phyloP scores from a whole-genome alignment of 495 filamentous ascomycete species.

The Trichoderma reesei region DNA sequence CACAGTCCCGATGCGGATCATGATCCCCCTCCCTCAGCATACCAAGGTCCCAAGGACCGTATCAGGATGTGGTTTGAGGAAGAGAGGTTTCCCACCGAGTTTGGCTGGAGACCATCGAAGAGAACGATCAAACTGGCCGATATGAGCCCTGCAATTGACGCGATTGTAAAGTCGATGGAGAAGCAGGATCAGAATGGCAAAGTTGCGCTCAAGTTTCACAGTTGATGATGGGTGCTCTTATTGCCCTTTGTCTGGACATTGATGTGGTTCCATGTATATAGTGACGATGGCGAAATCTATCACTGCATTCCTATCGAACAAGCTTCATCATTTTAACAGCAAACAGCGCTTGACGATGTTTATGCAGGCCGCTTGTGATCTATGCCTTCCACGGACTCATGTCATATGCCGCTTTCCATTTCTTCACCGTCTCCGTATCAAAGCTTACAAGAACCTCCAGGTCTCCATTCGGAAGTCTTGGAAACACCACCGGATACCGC shows the following conservation, averaged over 20 bases:
- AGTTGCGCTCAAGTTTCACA: neutral
- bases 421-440: conserved; percentile 12
- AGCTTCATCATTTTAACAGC: neutral
- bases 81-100: neutral
- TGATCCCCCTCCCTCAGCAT: neutral
- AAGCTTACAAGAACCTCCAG: conserved; percentile 23
- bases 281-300: neutral
- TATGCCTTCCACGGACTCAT: neutral
- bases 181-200: neutral
- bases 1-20: neutral
- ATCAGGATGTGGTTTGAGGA: neutral
- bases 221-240: too few relatives aligned
- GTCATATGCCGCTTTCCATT: neutral
- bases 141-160: neutral
- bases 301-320: neutral
- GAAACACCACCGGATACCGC: conserved; percentile 23
- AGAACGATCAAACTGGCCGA: neutral
- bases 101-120: neutral
- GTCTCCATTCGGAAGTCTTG: conserved; percentile 17
- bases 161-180: neutral
- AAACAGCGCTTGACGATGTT: neutral
- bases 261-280: neutral
- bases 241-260: too few relatives aligned
- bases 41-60: neutral
- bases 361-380: neutral